phyloP scores from a whole-genome alignment of 202 grass and related monocot genomes.

The Panicum virgatum region DNA sequence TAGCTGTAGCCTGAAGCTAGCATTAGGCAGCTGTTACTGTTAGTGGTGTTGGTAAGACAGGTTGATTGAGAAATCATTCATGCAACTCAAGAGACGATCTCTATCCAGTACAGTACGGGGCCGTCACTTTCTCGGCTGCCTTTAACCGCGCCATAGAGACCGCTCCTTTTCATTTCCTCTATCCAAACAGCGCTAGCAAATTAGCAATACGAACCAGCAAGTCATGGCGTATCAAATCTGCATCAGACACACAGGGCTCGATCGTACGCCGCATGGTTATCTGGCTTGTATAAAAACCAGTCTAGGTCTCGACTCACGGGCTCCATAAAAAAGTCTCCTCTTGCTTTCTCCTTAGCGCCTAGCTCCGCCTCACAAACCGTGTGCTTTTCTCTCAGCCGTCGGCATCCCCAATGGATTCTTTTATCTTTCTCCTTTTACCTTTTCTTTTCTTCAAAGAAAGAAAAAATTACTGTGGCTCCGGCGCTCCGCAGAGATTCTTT shows the following conservation, averaged over 20 bases:
- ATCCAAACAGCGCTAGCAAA: not conserved
- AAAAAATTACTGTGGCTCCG: slow-evolving; percentile 18
- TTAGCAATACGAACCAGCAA: not conserved
- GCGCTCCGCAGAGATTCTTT: not conserved
- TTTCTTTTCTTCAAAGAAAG: not conserved
- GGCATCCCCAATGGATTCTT: slow-evolving; percentile 26
- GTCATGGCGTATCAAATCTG: slow-evolving; percentile 13
- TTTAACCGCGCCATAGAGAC: slow-evolving; percentile 12
- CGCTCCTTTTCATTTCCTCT: slow-evolving; percentile 19
- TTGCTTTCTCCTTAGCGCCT: not conserved
- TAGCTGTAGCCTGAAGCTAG: not conserved
- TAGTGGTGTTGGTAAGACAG: not conserved
- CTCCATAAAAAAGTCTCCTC: not conserved
- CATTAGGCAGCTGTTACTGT: not conserved
- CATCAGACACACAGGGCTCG: not conserved
- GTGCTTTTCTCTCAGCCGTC: not conserved
- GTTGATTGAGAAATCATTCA: not conserved
- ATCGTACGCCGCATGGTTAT: not conserved
- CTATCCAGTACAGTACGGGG: not conserved
- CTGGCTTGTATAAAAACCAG: not conserved
- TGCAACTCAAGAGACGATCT: not conserved
- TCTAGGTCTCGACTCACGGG: slow-evolving; percentile 22
- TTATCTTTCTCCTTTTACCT: not conserved
- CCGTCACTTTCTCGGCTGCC: slow-evolving; percentile 34
- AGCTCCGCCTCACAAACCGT: slow-evolving; percentile 2